These are phyloP conservation scores for Geotrichum histeridarum DNA, from an alignment of 1,139 yeast genomes.

Conservation along the genomic window DNA sequence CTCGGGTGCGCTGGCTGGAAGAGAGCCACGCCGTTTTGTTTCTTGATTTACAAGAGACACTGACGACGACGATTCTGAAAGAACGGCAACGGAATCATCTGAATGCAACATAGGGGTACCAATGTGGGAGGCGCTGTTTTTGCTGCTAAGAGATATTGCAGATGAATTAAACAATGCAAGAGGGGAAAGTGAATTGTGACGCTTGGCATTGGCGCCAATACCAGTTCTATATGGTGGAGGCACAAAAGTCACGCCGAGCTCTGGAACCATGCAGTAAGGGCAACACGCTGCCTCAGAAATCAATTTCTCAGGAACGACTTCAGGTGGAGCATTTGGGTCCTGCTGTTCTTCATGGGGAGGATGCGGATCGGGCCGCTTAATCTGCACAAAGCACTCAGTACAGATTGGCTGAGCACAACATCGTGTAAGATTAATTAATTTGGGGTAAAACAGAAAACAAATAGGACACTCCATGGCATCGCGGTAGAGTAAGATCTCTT, in stretches of 20 bases:
- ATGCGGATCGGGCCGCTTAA: constrained; percentile 90
- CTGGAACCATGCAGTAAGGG: constrained; percentile 87
- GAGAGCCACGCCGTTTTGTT: constrained; percentile 26
- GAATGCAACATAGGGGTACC: neutral
- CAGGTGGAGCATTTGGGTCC: constrained; percentile 27
- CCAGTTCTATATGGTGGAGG: constrained; percentile 48
- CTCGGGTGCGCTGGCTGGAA: constrained; percentile 39
- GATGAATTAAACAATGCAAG: constrained; percentile 4
- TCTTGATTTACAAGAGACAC: neutral
- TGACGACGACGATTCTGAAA: constrained; percentile 9
- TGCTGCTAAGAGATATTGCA: constrained; percentile 1
- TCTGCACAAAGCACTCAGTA: constrained; percentile 94
- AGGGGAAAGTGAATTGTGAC: constrained; percentile 3
- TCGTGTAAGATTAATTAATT: constrained; percentile 69
- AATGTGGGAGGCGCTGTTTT: neutral
- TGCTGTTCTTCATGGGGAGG: constrained; percentile 65
- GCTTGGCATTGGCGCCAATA: constrained; percentile 19
- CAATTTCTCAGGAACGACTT: constrained; percentile 32
- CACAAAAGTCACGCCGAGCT: constrained; percentile 77
- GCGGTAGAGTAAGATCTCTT: constrained; percentile 51
- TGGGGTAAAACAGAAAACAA: constrained; percentile 83
- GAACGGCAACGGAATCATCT: constrained; percentile 1
- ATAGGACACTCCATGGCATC: constrained; percentile 84
- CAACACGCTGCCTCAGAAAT: constrained; percentile 86
- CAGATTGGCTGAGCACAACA: constrained; percentile 94